phyloP scores from a whole-genome alignment of 257 asterid species.

The Scutellaria minor region DNA sequence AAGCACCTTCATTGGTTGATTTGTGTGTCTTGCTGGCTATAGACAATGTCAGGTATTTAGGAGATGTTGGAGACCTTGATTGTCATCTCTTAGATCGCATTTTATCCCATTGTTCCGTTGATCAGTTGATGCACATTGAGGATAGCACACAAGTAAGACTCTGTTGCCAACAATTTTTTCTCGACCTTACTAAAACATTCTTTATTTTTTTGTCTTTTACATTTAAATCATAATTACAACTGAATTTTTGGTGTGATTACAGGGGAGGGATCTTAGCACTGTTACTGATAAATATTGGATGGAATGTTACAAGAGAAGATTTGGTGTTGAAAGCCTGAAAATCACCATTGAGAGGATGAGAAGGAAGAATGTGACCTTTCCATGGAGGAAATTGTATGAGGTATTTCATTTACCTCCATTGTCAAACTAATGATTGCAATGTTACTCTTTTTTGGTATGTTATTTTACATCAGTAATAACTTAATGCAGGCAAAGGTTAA shows the following conservation, averaged over 20 bases:
- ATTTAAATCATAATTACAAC: constrained; percentile 7
- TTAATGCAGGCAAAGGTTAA: constrained; percentile 63
- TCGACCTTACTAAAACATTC: constrained; percentile 1
- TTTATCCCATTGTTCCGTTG: constrained; percentile 75
- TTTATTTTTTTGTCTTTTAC: not conserved
- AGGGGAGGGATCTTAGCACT: constrained; percentile 91
- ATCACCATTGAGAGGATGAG: constrained; percentile 56
- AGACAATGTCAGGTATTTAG: constrained; percentile 76
- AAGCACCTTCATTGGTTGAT: constrained; percentile 78
- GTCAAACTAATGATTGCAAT: constrained; percentile 11
- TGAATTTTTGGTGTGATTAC: constrained; percentile 34
- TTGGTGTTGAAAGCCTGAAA: constrained; percentile 58
- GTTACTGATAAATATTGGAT: constrained; percentile 76
- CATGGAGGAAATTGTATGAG: constrained; percentile 76
- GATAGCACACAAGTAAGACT: constrained; percentile 64
- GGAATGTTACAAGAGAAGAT: constrained; percentile 59
- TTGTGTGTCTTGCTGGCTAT: constrained; percentile 71
- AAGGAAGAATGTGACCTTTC: constrained; percentile 46
- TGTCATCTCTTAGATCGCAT: constrained; percentile 73
- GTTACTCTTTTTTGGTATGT: constrained; percentile 26
- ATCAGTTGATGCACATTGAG: constrained; percentile 78
- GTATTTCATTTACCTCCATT: constrained; percentile 40
- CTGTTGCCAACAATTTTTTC: not conserved
- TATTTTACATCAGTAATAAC: constrained; percentile 24
- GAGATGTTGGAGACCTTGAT: constrained; percentile 90